phyloP scores from a whole-genome alignment of 2,329 filamentous ascomycete genomes.

The Fusarium sp. region DNA sequence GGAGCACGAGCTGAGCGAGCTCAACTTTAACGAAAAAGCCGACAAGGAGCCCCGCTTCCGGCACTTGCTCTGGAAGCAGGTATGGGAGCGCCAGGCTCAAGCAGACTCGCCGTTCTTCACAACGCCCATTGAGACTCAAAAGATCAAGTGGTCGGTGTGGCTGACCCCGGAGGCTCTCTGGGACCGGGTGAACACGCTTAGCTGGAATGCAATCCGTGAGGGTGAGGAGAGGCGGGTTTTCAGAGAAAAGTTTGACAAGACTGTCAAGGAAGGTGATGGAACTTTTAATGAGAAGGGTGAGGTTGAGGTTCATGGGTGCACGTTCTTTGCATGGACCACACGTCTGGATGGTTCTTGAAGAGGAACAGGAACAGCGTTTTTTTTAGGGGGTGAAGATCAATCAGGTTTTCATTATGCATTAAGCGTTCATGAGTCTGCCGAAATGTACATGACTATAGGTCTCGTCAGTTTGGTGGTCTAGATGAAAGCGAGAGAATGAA shows the following conservation, averaged over 20 bases:
- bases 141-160: constrained; percentile 50
- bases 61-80: constrained; percentile 67
- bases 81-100: constrained; percentile 67
- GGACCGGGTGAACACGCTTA: constrained; percentile 70
- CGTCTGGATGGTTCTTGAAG: constrained; percentile 43
- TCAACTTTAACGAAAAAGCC: constrained; percentile 59
- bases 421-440: constrained; percentile 61
- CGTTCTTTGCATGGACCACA: constrained; percentile 69
- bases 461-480: constrained; percentile 18
- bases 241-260: constrained; percentile 60
- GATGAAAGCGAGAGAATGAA: background rate
- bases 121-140: constrained; percentile 65
- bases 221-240: constrained; percentile 59
- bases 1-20: constrained; percentile 68
- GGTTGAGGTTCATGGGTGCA: constrained; percentile 69
- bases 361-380: background rate
- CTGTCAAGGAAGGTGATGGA: constrained; percentile 60
- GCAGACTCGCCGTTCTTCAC: constrained; percentile 60
- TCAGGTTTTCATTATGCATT: constrained; percentile 31
- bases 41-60: constrained; percentile 72
- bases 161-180: constrained; percentile 70
- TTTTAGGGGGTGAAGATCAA: constrained; percentile 11
- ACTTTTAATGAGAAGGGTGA: constrained; percentile 68
- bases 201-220: constrained; percentile 69
- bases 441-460: constrained; percentile 71